Percentiles rank a stretch among this genome's conserved stretches.
phyloP scores from a whole-genome alignment of 2,329 filamentous ascomycete genomes.

The Paracoccidioides brasiliensis region DNA sequence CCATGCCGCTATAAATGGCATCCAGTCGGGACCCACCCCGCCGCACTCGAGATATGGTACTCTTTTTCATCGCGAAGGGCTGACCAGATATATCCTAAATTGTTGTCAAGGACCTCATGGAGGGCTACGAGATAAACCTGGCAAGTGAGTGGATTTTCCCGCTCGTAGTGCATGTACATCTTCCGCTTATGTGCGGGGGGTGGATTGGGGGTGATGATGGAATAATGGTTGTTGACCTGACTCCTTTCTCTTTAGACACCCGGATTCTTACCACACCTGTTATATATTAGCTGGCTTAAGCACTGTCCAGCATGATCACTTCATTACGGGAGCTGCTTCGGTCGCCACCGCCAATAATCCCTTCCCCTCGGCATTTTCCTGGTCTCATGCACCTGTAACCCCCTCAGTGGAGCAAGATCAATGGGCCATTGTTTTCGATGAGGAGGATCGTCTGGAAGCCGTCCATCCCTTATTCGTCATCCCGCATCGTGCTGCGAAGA shows the following conservation, averaged over 20 bases:
- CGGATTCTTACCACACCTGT: constrained; percentile 86
- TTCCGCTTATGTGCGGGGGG: not conserved
- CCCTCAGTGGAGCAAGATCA: constrained; percentile 36
- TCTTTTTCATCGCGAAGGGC: constrained; percentile 67
- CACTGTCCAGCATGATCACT: constrained; percentile 53
- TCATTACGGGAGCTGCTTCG: constrained; percentile 4
- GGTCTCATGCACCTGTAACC: constrained; percentile 27
- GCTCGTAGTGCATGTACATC: not conserved
- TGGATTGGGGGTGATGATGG: not conserved
- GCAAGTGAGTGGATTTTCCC: constrained; percentile 49
- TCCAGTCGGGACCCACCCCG: constrained; percentile 20
- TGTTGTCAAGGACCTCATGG: constrained; percentile 73
- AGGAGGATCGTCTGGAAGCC: constrained; percentile 53
- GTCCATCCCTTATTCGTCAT: constrained; percentile 81
- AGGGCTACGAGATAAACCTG: constrained; percentile 85
- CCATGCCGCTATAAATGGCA: constrained; percentile 58
- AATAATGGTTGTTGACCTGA: not conserved
- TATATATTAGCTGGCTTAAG: constrained; percentile 82
- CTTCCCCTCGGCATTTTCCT: constrained; percentile 28
- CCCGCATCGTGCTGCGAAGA: constrained; percentile 54
- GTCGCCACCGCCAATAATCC: constrained; percentile 8
- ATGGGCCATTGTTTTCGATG: constrained; percentile 47
- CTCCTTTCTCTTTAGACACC: constrained; percentile 38
- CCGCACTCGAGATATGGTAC: constrained; percentile 18
- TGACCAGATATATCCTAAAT: constrained; percentile 77